These are phyloP conservation scores for Colletotrichum navitas DNA, from an alignment of 2,329 filamentous ascomycete genomes.

Conservation along the genomic window DNA sequence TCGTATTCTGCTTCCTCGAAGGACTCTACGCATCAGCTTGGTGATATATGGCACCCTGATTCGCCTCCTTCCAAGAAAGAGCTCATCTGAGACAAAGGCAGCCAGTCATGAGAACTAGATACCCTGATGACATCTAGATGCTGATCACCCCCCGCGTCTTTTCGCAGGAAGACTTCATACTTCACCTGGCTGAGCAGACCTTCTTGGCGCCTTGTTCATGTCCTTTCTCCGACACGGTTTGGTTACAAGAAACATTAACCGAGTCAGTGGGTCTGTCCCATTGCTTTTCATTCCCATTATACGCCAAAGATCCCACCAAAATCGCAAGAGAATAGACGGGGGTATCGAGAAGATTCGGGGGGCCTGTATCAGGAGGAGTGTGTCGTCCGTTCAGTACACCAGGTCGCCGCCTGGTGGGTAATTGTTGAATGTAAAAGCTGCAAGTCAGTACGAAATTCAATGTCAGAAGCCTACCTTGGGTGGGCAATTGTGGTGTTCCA, in stretches of 20 bases:
- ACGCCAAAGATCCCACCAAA: conserved; percentile 39
- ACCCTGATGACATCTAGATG: background rate
- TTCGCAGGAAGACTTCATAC: conserved; percentile 3
- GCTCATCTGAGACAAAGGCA: background rate
- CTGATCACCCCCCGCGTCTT: background rate
- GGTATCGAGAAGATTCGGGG: conserved; percentile 37
- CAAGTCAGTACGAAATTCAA: conserved; percentile 34
- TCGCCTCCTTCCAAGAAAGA: background rate
- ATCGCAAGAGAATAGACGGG: conserved; percentile 35
- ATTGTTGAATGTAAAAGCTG: conserved; percentile 23
- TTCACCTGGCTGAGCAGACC: conserved; percentile 19
- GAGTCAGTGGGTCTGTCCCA: conserved; percentile 4
- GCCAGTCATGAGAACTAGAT: conserved; percentile 1
- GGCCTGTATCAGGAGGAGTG: conserved; percentile 5
- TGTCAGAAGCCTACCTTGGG: conserved; percentile 35
- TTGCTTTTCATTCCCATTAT: conserved; percentile 21
- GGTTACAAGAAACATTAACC: conserved; percentile 33
- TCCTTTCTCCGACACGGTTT: background rate
- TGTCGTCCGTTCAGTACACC: conserved; percentile 13
- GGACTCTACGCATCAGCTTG: conserved; percentile 2
- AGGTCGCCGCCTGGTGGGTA: conserved; percentile 6
- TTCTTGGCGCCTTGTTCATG: background rate
- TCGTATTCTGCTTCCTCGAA: background rate
- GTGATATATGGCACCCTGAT: background rate
- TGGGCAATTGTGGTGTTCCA: background rate